Evolutionary conservation across 176 grass and related monocot species (phyloP), one percentile per base, ranked within the genome.

Genomic region (Avena eriantha): DNA sequence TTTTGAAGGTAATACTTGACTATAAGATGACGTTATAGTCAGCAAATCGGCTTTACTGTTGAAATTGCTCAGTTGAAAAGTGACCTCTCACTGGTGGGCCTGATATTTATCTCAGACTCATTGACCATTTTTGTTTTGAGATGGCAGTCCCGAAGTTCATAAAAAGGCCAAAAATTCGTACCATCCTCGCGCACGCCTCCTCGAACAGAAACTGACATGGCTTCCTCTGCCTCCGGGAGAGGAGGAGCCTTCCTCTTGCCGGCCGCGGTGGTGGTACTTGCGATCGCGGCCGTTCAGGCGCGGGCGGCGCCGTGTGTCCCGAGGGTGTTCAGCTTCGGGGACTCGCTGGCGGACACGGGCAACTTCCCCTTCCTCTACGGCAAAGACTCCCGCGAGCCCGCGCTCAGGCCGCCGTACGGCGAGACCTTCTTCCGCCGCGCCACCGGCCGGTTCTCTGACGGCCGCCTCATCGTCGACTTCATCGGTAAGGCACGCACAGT

Each of bases 301-400:
- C 5, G 45, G 53, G 43, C 79, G 71, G 23, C 11, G 71, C 76
- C 78, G 67, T 98, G 95, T 55, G 93, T 89, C 78, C 85, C 53
- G 36, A 83, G 89, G 31, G 22, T 98, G 78, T 89, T 95, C 86
- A 85, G 80, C 88, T 98, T 98, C 35, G 95, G 93, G 26, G 95
- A 98, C 83, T 98, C 95, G n/a, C 84, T 95, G 58, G 53, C 89
- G 53, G 95, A 98, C 83, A 98, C 93, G 56, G 95, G 95, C 29
- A 98, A 98, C 87, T 86, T 43, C 48, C 53, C 76, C 41, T 84
- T 81, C 84, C 56, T 81, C 66, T 81, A 48, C 88, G 67, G 73
- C n/a, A 74, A 86, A 34, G 41, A 72, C 86, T 73, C 78, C 35
- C 36, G 82, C 53, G 80, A 92, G 84, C 58, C 84, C 26, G 84